phyloP scores from a whole-genome alignment of 805 yeast species.

The Wickerhamomyces ciferrii region DNA sequence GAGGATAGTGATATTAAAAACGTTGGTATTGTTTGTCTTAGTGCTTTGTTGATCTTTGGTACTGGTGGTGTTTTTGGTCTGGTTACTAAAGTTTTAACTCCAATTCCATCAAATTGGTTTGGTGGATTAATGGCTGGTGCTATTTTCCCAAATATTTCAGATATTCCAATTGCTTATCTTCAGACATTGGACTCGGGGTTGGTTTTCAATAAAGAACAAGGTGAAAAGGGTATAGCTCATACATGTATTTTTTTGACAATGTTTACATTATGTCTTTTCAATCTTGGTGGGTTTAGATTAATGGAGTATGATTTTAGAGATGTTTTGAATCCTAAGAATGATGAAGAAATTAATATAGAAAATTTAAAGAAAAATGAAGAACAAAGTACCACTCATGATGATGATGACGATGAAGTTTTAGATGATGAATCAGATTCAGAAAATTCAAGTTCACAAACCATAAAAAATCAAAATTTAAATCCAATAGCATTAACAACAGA shows the following conservation, averaged over 20 bases:
- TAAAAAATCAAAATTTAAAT: neutral
- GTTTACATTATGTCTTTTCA: constrained; percentile 63
- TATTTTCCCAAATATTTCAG: constrained; percentile 73
- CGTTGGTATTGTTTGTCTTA: constrained; percentile 58
- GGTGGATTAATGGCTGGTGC: constrained; percentile 76
- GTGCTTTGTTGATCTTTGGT: constrained; percentile 38
- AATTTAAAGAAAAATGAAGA: constrained; percentile 9
- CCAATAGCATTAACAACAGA: neutral
- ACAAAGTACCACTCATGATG: neutral
- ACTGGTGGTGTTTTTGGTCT: constrained; percentile 40
- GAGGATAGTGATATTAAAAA: constrained; percentile 63
- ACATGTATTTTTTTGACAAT: constrained; percentile 67
- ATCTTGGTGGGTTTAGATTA: constrained; percentile 65
- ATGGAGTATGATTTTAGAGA: constrained; percentile 61
- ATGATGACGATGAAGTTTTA: neutral
- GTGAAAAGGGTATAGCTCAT: constrained; percentile 73
- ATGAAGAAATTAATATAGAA: constrained; percentile 7
- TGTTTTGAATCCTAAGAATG: constrained; percentile 14
- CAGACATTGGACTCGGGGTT: constrained; percentile 65
- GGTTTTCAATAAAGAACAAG: constrained; percentile 47
- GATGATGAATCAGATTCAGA: neutral
- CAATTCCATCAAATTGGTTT: constrained; percentile 66
- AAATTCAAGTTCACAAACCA: neutral
- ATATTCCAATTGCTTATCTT: constrained; percentile 79
- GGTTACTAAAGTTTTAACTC: constrained; percentile 39